These are phyloP conservation scores for Pseudotulostoma volvatum DNA, from an alignment of 495 filamentous ascomycete species.

Conservation along the genomic window DNA sequence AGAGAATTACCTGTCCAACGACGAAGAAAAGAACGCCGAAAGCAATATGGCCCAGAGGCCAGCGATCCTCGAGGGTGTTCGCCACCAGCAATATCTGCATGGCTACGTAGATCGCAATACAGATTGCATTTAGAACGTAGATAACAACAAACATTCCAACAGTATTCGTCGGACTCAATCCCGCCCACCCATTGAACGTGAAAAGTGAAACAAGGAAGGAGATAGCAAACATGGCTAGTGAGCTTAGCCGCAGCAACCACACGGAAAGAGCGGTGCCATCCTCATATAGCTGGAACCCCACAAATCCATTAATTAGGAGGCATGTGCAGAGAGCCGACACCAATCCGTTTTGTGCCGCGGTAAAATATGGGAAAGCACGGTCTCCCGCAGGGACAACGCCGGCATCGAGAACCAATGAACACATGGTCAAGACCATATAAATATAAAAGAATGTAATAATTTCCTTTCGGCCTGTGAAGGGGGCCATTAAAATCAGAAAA, in stretches of 20 bases:
- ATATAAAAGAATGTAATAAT: constrained; percentile 97
- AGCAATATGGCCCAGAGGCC: constrained; percentile 86
- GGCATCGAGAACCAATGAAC: constrained; percentile 81
- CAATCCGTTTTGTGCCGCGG: constrained; percentile 76
- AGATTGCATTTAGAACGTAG: constrained; percentile 80
- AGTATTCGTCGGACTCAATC: constrained; percentile 69
- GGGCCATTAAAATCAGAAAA: too few species aligned
- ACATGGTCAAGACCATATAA: constrained; percentile 77
- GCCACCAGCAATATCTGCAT: constrained; percentile 79
- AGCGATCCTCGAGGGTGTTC: constrained; percentile 84
- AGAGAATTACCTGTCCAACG: constrained; percentile 81
- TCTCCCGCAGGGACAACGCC: constrained; percentile 79
- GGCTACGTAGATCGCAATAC: constrained; percentile 67
- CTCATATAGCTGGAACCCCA: constrained; percentile 97
- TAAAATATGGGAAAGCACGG: constrained; percentile 74
- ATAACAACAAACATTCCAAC: constrained; percentile 81
- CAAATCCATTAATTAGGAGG: constrained; percentile 92
- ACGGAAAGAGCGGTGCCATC: constrained; percentile 92
- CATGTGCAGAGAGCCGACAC: constrained; percentile 78
- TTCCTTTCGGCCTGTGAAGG: constrained; percentile 84
- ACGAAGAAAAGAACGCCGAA: constrained; percentile 89
- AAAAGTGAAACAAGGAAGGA: constrained; percentile 73
- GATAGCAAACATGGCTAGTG: constrained; percentile 68
- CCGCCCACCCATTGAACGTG: constrained; percentile 87
- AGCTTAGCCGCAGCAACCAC: constrained; percentile 73